Evolutionary conservation across 83 land plant species (phyloP).

Genomic region (Diphasiastrum complanatum): DNA sequence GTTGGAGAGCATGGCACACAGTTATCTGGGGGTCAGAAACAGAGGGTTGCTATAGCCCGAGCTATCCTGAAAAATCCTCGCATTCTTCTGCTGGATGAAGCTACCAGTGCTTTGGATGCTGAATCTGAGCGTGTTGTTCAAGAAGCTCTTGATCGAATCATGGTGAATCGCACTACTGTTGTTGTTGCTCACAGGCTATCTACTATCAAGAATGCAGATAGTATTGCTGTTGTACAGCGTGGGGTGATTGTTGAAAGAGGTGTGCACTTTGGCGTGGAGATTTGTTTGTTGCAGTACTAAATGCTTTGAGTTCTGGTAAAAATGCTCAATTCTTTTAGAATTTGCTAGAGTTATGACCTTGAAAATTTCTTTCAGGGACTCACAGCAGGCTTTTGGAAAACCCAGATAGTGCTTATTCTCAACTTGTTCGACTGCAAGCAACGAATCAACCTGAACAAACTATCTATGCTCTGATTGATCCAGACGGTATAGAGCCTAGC

Average conservation of each 20-base stretch:
- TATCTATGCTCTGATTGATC: neutral
- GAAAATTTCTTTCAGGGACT: neutral
- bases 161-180: conserved; percentile 33
- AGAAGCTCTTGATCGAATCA: conserved; percentile 34
- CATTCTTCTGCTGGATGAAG: conserved; percentile 42
- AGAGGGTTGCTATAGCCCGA: conserved; percentile 44
- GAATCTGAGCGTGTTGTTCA: conserved; percentile 43
- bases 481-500: neutral
- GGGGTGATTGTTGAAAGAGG: conserved; percentile 37
- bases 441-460: neutral
- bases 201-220: conserved; percentile 30
- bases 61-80: conserved; percentile 38
- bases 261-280: neutral
- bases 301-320: neutral
- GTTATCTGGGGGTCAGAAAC: conserved; percentile 44
- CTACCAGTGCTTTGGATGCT: conserved; percentile 45
- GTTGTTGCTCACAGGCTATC: conserved; percentile 39
- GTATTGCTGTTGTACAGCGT: conserved; percentile 32
- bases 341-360: neutral
- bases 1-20: conserved; percentile 42
- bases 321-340: neutral
- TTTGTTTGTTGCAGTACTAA: no score
- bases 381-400: no score
- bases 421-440: neutral
- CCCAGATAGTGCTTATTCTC: no score